A percentile compares a stretch with the other conserved stretches of the same genome.
These are phyloP conservation scores for Pyrrhoderma lamaoense DNA, from an alignment of 1,284 basidiomycete genomes.

Conservation along the genomic window DNA sequence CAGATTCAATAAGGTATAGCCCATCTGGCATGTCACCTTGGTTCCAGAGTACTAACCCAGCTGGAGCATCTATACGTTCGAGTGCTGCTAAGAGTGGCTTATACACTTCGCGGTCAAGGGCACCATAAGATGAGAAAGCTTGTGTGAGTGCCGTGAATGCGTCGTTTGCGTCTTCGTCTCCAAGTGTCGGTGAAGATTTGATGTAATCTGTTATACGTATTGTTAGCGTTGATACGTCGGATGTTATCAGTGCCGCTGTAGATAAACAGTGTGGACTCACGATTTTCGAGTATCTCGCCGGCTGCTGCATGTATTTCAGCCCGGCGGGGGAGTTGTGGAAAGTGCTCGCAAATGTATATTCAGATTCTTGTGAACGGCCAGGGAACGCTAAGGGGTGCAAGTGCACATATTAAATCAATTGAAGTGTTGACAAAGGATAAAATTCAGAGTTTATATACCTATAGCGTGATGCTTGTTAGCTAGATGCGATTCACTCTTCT, in stretches of 20 bases:
- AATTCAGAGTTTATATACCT: constrained; percentile 18
- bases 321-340: constrained; percentile 69
- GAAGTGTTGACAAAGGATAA: neutral
- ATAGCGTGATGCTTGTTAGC: constrained; percentile 25
- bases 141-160: constrained; percentile 64
- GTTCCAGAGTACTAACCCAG: constrained; percentile 68
- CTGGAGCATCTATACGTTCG: constrained; percentile 47
- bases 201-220: too few species aligned
- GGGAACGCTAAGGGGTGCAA: constrained; percentile 40
- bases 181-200: neutral
- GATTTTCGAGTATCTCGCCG: constrained; percentile 54
- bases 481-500: constrained; percentile 44
- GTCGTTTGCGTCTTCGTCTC: constrained; percentile 30
- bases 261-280: too few species aligned
- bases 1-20: constrained; percentile 80
- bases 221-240: too few species aligned
- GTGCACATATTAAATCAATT: neutral
- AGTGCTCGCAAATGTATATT: constrained; percentile 46
- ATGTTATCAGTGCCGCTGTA: too few species aligned
- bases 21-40: constrained; percentile 74
- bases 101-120: constrained; percentile 42
- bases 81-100: constrained; percentile 67
- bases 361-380: constrained; percentile 40
- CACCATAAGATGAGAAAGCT: constrained; percentile 66
- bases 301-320: constrained; percentile 76